Conservation (phyloP, 169 alveolate species). For the Eimeria necatrix region DNA sequence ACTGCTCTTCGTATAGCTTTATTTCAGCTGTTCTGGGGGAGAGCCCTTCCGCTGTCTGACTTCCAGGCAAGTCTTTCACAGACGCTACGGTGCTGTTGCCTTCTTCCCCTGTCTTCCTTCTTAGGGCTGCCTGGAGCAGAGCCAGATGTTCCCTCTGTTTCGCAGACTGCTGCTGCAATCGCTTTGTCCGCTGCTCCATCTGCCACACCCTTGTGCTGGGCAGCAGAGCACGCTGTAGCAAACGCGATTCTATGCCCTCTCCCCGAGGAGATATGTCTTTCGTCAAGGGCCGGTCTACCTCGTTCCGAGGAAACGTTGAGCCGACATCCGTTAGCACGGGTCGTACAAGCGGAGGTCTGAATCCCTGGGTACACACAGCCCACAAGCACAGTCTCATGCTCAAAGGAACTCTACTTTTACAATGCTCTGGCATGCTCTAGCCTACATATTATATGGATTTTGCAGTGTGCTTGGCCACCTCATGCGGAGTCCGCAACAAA, state of each 20-base stretch:
- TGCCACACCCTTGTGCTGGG: constrained; percentile 76
- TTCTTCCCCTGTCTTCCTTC: constrained; percentile 26
- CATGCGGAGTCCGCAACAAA: no score
- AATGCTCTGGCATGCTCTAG: no score
- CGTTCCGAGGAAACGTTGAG: not conserved
- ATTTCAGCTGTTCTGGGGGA: constrained; percentile 35
- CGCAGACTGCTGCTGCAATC: constrained; percentile 47
- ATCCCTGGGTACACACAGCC: not conserved
- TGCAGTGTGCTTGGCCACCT: no score
- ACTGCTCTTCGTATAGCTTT: constrained; percentile 53
- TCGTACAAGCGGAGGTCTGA: constrained; percentile 44
- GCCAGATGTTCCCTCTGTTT: constrained; percentile 67
- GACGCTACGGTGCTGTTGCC: not conserved
- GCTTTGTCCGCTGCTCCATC: constrained; percentile 70
- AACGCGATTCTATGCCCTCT: constrained; percentile 30
- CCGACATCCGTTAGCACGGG: constrained; percentile 8
- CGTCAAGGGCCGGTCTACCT: constrained; percentile 2
- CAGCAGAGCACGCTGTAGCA: constrained; percentile 43
- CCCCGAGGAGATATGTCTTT: constrained; percentile 48
- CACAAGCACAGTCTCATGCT: no score
- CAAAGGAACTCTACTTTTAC: no score
- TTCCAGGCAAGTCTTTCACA: not conserved
- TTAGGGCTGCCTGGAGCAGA: constrained; percentile 58
- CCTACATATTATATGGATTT: no score
- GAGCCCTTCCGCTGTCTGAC: constrained; percentile 29